A percentile compares a stretch with the other conserved stretches of the same genome.
Conservation (phyloP, 1,139 yeast genomes). For the Saccharomyces hybrid region DNA sequence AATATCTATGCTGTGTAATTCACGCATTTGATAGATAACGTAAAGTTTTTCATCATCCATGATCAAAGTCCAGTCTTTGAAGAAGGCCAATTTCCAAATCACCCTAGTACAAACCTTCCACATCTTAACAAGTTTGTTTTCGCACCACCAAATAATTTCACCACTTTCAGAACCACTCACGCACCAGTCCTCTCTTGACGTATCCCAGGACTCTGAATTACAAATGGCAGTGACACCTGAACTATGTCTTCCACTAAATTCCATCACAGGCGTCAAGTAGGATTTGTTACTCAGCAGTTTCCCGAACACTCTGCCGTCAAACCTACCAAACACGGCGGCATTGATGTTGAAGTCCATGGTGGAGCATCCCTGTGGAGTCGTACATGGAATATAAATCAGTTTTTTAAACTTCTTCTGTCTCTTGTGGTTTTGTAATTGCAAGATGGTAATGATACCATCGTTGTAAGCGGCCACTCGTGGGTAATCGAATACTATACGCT, state of each 20-base stretch:
- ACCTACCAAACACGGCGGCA: constrained; percentile 39
- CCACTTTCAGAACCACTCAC: constrained; percentile 40
- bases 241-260: constrained; percentile 31
- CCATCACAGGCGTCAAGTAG: constrained; percentile 34
- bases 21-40: constrained; percentile 19
- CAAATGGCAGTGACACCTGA: constrained; percentile 35
- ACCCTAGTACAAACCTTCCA: constrained; percentile 20
- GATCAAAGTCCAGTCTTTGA: constrained; percentile 24
- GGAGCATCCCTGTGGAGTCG: constrained; percentile 36
- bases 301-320: constrained; percentile 39
- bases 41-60: constrained; percentile 21
- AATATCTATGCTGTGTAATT: constrained; percentile 16
- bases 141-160: constrained; percentile 34
- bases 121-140: constrained; percentile 23
- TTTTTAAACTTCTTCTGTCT: constrained; percentile 22
- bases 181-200: constrained; percentile 29
- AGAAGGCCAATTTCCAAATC: constrained; percentile 24
- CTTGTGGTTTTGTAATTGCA: constrained; percentile 28
- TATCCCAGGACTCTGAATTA: constrained; percentile 18
- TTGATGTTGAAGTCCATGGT: constrained; percentile 32
- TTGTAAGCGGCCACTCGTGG: constrained; percentile 34
- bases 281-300: constrained; percentile 35
- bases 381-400: constrained; percentile 33
- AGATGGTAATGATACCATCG: constrained; percentile 33
- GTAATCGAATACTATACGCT: constrained; percentile 30